phyloP scores from a whole-genome alignment of 805 yeast genomes.

The Martiniozyma abietophila region DNA sequence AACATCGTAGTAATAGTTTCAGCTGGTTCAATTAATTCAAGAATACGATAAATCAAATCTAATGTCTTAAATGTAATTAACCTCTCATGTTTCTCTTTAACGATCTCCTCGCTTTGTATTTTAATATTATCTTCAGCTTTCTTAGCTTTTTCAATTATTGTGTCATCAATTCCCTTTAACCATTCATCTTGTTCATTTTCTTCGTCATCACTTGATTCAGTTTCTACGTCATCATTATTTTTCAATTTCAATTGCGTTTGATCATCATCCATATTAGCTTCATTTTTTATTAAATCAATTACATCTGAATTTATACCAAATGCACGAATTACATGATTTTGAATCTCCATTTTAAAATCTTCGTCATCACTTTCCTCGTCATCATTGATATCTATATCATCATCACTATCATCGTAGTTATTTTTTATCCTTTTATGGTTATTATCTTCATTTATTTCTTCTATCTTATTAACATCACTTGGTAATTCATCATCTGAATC shows the following conservation, averaged over 20 bases:
- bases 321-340: too few relatives aligned
- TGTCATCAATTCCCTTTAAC: constrained; percentile 43
- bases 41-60: too few relatives aligned
- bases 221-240: constrained; percentile 13
- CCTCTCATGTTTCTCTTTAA: too few relatives aligned
- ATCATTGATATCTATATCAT: background rate
- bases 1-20: too few relatives aligned
- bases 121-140: too few relatives aligned
- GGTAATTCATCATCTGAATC: too few relatives aligned
- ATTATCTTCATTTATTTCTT: too few relatives aligned
- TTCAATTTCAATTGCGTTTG: background rate
- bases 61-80: too few relatives aligned
- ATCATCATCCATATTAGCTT: background rate
- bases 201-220: constrained; percentile 8
- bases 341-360: background rate
- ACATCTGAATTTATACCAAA: background rate
- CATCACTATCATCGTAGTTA: background rate
- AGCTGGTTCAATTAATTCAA: too few relatives aligned
- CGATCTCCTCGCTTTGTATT: too few relatives aligned
- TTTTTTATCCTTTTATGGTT: background rate
- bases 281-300: background rate
- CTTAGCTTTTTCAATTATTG: constrained; percentile 49
- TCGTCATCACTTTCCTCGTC: constrained; percentile 2
- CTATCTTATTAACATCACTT: too few relatives aligned
- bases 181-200: background rate